Base-by-base conservation (phyloP, 1,284 basidiomycete species). In the Leccinum huronense region DNA sequence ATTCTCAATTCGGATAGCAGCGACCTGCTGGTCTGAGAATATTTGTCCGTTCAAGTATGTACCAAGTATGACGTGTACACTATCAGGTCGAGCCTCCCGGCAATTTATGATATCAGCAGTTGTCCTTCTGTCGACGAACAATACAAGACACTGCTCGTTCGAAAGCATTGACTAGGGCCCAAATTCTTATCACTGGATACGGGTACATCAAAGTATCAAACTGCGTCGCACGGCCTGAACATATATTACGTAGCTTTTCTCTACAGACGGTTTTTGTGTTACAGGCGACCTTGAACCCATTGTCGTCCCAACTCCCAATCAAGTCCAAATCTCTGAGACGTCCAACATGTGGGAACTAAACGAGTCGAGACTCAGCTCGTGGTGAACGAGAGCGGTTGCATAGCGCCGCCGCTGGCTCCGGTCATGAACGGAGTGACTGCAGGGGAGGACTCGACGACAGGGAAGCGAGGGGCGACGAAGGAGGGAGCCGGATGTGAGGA, bases 1-100 rank as follows among this genome's bases (percentile, higher is more conserved):
- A 73, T 80, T 63, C 65, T 80, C 34, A 77, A 79, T 58, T 69
- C 71, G 13, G 77, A 80, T 60, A 71, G 74, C 45, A 67, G 69
- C 27, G 53, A 67, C 13, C 61, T 67, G 57, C n/a, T 75, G 61
- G 72, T 42, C 16, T 42, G 16, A 42, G 40, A 42, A n/a, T n/a
- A 9, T n/a, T n/a, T 42, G 40, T n/a, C 16, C 16, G 16, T 42
- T 36, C 5, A 36, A 13, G 36, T 36, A 36, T 14, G 36, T 36
- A 36, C 6, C 5, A 13, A 36, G 5, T 36, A 38, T 14, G 14
- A 14, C 14, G 14, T n/a, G 40, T 42, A 42, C 16, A 42, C 5
- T 42, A 30, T 10, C 4, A 14, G 11, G 3, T 48, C 19, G 16
- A 36, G 13, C 14, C 11, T 60, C 10, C 60, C 48, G n/a, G 42